These are phyloP conservation scores for Phytophthora podocarpi DNA, from an alignment of 352 stramenopile genomes.

Conservation along the genomic window DNA sequence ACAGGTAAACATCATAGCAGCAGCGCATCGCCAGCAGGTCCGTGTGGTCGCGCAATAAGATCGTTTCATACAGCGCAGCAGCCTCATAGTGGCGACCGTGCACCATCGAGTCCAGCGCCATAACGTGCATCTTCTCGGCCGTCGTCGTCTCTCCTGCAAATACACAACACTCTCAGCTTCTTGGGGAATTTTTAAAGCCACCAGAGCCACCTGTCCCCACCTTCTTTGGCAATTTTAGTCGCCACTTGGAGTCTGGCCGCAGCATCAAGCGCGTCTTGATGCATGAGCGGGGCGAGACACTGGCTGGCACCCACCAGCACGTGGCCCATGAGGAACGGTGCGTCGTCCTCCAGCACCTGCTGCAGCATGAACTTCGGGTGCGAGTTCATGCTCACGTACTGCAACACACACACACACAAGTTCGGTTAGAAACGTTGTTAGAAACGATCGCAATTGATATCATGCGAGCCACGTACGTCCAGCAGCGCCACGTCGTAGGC, in stretches of 20 bases:
- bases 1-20: conserved; percentile 76
- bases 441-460: conserved; percentile 1
- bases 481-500: conserved; percentile 75
- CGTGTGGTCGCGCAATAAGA: conserved; percentile 64
- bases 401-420: too few species aligned
- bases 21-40: conserved; percentile 82
- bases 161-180: conserved; percentile 2
- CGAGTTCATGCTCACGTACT: conserved; percentile 85
- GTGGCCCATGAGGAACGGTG: conserved; percentile 82
- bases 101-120: conserved; percentile 73
- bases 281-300: conserved; percentile 64
- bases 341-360: conserved; percentile 64
- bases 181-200: conserved; percentile 3
- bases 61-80: conserved; percentile 78
- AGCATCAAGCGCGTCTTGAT: conserved; percentile 70
- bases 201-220: conserved; percentile 18
- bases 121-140: conserved; percentile 74
- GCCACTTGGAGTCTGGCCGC: conserved; percentile 35
- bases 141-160: conserved; percentile 31
- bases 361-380: conserved; percentile 78
- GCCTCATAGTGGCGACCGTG: conserved; percentile 71
- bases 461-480: conserved; percentile 36
- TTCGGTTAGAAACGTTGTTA: conserved; percentile 28
- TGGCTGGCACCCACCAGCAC: conserved; percentile 82
- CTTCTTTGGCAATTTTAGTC: conserved; percentile 39